These are phyloP conservation scores for Cytospora piceicola DNA, from an alignment of 2,329 filamentous ascomycete genomes.

Conservation along the genomic window DNA sequence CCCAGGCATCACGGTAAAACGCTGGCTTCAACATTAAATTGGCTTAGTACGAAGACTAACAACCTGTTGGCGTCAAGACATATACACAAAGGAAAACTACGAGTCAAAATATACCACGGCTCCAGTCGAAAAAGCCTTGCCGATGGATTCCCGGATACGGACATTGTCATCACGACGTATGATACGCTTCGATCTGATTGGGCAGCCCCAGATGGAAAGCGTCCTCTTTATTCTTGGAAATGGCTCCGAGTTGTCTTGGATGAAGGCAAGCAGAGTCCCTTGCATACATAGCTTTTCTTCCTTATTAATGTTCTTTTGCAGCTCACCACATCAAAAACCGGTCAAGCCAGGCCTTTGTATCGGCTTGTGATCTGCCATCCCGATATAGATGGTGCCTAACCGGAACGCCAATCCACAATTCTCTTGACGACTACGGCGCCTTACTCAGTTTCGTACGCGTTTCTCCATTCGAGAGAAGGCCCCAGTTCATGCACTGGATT, in stretches of 20 bases:
- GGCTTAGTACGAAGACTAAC: neutral
- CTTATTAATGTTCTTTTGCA: conserved; percentile 27
- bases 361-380: conserved; percentile 36
- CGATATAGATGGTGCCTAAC: conserved; percentile 45
- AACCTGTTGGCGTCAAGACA: conserved; percentile 1
- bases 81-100: neutral
- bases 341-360: conserved; percentile 38
- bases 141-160: conserved; percentile 30
- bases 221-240: conserved; percentile 16
- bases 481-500: conserved; percentile 34
- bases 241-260: conserved; percentile 46
- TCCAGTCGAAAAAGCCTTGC: conserved; percentile 24
- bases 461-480: conserved; percentile 31
- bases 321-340: conserved; percentile 45
- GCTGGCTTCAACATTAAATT: neutral
- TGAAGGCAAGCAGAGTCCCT: conserved; percentile 39
- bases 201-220: neutral
- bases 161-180: conserved; percentile 40
- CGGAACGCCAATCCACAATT: conserved; percentile 48
- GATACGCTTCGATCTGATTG: conserved; percentile 39
- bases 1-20: too few relatives aligned
- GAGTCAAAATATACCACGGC: conserved; percentile 33
- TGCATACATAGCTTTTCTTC: neutral
- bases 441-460: conserved; percentile 42
- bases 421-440: conserved; percentile 45